Evolutionary conservation across 2,329 filamentous ascomycete species (phyloP), one percentile per base, ranked within the genome.

Genomic region (Colletotrichum tamarilloi): DNA sequence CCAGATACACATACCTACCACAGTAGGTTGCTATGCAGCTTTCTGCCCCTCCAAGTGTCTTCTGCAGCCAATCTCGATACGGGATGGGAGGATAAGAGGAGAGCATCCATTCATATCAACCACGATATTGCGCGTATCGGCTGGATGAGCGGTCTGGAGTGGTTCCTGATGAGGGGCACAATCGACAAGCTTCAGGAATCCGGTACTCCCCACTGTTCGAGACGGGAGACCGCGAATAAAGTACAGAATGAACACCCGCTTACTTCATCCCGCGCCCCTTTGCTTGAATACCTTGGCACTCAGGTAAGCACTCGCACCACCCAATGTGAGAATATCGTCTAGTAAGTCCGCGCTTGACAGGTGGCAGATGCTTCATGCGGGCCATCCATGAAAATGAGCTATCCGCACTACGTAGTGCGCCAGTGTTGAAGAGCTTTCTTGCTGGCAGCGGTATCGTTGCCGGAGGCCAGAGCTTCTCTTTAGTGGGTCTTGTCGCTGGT

Each of bases 121-220:
- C 55, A 38, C 49, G 55, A 53, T 46, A 11, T 19, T n/a, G 22
- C 35, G n/a, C 5, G n/a, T 9, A 55, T 12, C 8, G 62, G 16
- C 22, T 52, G 35, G 58, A 73, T 62, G 57, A 73, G 66, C 70
- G 70, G 70, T 73, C 70, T 73, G 59, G 59, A 72, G 57, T 46
- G 66, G 56, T 65, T 55, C 7, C 8, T 38, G n/a, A 22, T 38
- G 49, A 38, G 49, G 26, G 46, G 49, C 49, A 38, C 19, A 19
- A 35, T 38, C 3, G 62, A 64, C 62, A 35, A 24, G 28, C n/a
- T 49, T 49, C 19, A n/a, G 42, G n/a, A 22, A 19, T 49, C 35
- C 24, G 30, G 24, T 32, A 26, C 11, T 46, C 12, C 52, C 46
- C 42, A 49, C 42, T 49, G 42, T 19, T n/a, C 16, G 4, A 49